Conservation (phyloP, 371 early-diverging fungal species). For the Mortierella sp. region DNA sequence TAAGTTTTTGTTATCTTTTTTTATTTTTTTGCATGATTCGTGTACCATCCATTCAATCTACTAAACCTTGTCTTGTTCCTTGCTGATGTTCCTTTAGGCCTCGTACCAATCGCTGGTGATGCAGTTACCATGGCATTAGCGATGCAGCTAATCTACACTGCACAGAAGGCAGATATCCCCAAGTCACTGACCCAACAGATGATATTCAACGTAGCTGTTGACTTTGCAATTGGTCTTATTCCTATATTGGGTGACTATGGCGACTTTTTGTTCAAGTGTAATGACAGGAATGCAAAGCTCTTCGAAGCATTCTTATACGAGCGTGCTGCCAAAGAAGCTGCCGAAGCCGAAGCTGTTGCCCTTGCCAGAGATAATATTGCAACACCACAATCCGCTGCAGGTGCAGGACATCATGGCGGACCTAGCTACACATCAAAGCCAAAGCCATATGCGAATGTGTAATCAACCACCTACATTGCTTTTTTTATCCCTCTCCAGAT, state of each 20-base stretch:
- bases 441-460: neutral
- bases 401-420: neutral
- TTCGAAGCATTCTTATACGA: conserved; percentile 45
- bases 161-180: conserved; percentile 49
- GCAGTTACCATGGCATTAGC: conserved; percentile 24
- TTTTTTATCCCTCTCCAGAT: no score
- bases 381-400: conserved; percentile 15
- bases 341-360: conserved; percentile 11
- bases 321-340: conserved; percentile 25
- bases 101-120: conserved; percentile 48
- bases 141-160: conserved; percentile 29
- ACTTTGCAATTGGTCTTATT: conserved; percentile 41
- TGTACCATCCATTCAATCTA: neutral
- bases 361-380: neutral
- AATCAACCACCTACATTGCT: no score
- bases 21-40: neutral
- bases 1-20: conserved; percentile 8
- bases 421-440: neutral
- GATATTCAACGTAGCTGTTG: conserved; percentile 40
- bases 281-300: conserved; percentile 39
- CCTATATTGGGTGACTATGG: conserved; percentile 43
- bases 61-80: neutral
- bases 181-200: conserved; percentile 24
- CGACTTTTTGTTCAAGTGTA: conserved; percentile 52
- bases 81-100: conserved; percentile 18